Conservation (phyloP, 345 rosid species). For the Citrus glauca region DNA sequence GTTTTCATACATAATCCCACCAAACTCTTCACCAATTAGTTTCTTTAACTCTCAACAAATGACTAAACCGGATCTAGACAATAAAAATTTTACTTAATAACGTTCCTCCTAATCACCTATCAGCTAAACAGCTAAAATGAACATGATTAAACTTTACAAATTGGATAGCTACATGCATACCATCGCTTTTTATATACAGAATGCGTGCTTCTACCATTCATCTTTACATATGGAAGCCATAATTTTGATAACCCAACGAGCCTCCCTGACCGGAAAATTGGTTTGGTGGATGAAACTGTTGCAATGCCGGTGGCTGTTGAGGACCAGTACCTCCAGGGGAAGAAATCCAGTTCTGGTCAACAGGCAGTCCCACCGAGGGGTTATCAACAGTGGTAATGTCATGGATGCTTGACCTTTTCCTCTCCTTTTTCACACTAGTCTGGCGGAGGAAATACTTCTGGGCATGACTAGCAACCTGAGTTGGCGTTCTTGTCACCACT, state of each 20-base stretch:
- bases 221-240: conserved; percentile 24
- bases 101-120: background rate
- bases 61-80: background rate
- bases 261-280: conserved; percentile 23
- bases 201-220: background rate
- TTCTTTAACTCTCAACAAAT: background rate
- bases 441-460: conserved; percentile 85
- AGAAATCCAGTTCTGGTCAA: conserved; percentile 27
- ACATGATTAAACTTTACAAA: conserved; percentile 11
- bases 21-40: background rate
- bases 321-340: conserved; percentile 9
- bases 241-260: conserved; percentile 19
- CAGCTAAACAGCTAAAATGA: background rate
- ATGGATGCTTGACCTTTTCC: conserved; percentile 82
- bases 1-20: background rate
- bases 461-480: conserved; percentile 93
- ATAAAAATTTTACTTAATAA: background rate
- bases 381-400: conserved; percentile 57
- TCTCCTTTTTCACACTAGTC: conserved; percentile 57
- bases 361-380: conserved; percentile 11
- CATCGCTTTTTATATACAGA: conserved; percentile 9
- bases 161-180: background rate
- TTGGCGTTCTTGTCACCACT: conserved; percentile 80
- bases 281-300: conserved; percentile 12
- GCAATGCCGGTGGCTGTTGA: conserved; percentile 21